phyloP scores from a whole-genome alignment of 306 rosid genomes.

The Rosa persica region DNA sequence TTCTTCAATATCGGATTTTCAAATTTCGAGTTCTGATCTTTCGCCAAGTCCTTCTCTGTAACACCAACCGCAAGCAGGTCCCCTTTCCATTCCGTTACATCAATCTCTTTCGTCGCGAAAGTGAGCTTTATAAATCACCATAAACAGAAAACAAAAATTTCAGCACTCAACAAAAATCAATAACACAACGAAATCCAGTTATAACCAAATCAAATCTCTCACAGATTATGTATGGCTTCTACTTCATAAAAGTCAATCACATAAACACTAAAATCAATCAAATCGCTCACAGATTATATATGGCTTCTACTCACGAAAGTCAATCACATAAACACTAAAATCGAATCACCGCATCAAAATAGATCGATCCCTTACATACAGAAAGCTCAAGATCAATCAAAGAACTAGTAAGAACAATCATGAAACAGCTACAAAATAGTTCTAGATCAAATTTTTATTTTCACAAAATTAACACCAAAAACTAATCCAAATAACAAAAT shows the following conservation, averaged over 20 bases:
- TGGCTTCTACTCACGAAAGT: background rate
- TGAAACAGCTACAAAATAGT: background rate
- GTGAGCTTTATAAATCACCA: constrained; percentile 56
- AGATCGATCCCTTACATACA: background rate
- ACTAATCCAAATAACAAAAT: background rate
- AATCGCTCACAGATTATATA: background rate
- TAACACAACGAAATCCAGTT: background rate
- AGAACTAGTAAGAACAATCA: background rate
- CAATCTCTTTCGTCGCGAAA: constrained; percentile 68
- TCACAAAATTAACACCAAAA: constrained; percentile 1
- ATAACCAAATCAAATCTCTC: background rate
- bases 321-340: background rate
- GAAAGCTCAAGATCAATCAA: background rate
- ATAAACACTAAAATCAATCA: constrained; percentile 1
- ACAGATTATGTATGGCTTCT: background rate
- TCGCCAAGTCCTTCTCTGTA: constrained; percentile 71
- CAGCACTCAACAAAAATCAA: constrained; percentile 21
- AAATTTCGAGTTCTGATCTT: constrained; percentile 62
- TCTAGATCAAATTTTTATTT: no score
- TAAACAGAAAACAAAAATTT: constrained; percentile 26
- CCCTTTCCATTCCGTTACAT: constrained; percentile 86
- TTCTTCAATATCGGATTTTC: constrained; percentile 71
- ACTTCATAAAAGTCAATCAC: background rate
- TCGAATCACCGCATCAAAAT: background rate
- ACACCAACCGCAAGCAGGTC: constrained; percentile 92